Base-by-base conservation (phyloP, 2,329 filamentous ascomycete species). In the Curvularia sp. region DNA sequence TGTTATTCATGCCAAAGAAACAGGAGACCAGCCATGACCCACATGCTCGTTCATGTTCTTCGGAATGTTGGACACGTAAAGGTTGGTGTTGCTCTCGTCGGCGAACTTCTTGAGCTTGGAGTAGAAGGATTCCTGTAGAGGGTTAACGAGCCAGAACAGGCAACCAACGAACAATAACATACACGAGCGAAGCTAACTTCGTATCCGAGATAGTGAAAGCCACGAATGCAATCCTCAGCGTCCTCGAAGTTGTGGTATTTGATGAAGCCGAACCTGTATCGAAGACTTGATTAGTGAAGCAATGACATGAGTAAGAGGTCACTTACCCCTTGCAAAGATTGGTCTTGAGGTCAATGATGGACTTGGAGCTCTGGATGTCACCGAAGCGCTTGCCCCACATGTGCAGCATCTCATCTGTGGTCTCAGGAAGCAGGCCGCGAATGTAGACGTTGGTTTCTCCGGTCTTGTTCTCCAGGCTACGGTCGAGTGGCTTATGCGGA, bases 381-480 rank as follows among this genome's bases (percentile, higher is more conserved):
- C 95, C 96, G 74, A 98, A 99, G 50, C 94, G 91, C 67, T 87
- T 84, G 43, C 94, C 90, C 80, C 95, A 98, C 43, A 84, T 84
- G 69, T 90, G 86, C 18, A 99, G 83, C 74, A 96, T 89, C 49
- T 96, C 91, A 72, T 99, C 95, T 49, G 96, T 95, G 0, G 94
- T 99, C 69, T 96, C 94, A 0, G 95, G 94, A 64, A 96, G 91
- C 62, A 99, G 89, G 18, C 96, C 96, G 61, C 95, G 92, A 64
- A 99, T 97, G 82, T 99, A 99, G 65, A 99, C 94, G 72, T 99
- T 99, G 63, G 93, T 95, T 74, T 98, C 97, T 44, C 93, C 93
- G 48, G 91, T 95, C 58, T 93, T 90, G 72, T 98, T 98, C 79
- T 97, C 92, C 49, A 99, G 84, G 73, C 93, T 96, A 78, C 97